Conservation (phyloP, 139 green algal species). For the Auxenochlorella pyrenoidosa region DNA sequence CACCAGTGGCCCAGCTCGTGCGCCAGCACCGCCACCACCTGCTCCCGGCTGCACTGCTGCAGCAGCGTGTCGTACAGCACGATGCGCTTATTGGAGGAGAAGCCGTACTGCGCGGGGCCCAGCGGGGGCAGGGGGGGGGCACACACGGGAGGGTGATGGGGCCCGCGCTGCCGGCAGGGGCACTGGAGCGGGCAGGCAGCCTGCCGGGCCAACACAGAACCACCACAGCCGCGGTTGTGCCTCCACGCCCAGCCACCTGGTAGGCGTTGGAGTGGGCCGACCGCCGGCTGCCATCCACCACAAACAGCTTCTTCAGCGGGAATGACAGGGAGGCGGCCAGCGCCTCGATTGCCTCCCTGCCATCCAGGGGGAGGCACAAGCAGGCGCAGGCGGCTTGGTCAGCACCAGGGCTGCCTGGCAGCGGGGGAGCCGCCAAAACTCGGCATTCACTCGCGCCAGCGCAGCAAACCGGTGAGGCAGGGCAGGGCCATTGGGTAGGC, state of each 20-base stretch:
- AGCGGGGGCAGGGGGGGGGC: neutral
- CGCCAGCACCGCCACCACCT: constrained; percentile 90
- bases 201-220: no score
- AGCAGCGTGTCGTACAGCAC: constrained; percentile 92
- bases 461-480: no score
- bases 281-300: constrained; percentile 62
- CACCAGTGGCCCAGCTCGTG: constrained; percentile 78
- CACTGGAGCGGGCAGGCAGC: no score
- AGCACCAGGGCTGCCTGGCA: neutral
- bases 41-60: constrained; percentile 71
- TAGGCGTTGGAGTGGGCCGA: constrained; percentile 89
- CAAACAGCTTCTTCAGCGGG: constrained; percentile 85
- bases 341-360: constrained; percentile 68
- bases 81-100: constrained; percentile 95
- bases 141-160: neutral
- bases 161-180: no score
- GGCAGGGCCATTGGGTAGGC: no score
- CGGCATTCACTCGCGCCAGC: no score
- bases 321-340: constrained; percentile 78
- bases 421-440: no score
- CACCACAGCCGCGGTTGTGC: no score
- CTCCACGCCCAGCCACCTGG: constrained; percentile 50
- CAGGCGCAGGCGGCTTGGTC: neutral
- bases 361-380: neutral
- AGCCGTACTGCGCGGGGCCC: constrained; percentile 69